These are phyloP conservation scores for Selaginella moellendorffii DNA, from an alignment of 75 land plant species.

Conservation along the genomic window DNA sequence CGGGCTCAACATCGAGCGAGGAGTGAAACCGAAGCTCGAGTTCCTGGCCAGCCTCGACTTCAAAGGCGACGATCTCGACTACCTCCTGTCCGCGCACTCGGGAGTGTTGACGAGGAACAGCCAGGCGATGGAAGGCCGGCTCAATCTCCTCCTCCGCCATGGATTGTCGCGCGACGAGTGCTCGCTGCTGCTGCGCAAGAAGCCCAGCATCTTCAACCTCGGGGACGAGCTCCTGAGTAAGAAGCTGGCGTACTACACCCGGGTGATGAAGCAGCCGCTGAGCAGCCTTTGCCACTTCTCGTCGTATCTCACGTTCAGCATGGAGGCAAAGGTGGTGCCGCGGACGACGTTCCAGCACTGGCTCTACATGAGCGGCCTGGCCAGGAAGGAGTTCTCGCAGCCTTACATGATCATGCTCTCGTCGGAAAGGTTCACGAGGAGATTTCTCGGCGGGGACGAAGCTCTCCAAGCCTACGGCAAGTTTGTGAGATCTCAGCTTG, in stretches of 20 bases:
- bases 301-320: not conserved
- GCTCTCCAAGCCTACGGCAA: no score
- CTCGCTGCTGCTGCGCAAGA: not conserved
- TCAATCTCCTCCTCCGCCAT: not conserved
- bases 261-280: not conserved
- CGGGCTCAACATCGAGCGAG: not conserved
- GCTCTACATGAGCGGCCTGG: no score
- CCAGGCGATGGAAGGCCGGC: not conserved
- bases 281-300: not conserved
- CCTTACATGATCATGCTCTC: no score
- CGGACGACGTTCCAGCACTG: no score
- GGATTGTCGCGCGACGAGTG: not conserved
- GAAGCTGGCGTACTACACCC: not conserved
- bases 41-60: not conserved
- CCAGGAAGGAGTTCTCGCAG: no score
- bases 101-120: not conserved
- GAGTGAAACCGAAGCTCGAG: not conserved
- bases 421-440: no score
- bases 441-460: no score
- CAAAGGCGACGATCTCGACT: not conserved
- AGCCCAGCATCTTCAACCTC: not conserved
- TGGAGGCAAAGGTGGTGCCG: no score
- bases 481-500: no score
- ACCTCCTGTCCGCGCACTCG: not conserved
- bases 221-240: not conserved